Conservation (phyloP, 164 flowering plant genomes). For the Annona squamosa region DNA sequence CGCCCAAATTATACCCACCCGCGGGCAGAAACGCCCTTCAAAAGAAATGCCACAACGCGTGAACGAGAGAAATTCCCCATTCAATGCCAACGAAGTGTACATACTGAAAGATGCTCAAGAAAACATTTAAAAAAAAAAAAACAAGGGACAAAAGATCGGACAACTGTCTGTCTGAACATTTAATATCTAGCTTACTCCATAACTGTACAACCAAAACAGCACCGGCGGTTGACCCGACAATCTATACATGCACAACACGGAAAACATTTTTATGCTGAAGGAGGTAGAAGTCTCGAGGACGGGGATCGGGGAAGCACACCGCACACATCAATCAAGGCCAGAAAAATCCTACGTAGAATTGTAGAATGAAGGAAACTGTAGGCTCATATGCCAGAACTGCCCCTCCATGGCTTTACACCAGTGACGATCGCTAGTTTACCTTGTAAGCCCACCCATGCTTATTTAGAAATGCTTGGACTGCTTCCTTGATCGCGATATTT, state of each 20-base stretch:
- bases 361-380: background rate
- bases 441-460: slow-evolving; percentile 83
- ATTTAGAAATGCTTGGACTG: slow-evolving; percentile 61
- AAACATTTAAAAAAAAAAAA: background rate
- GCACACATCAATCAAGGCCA: background rate
- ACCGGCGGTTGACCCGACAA: background rate
- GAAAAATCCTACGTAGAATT: background rate
- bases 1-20: no score
- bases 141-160: background rate
- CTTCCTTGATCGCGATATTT: slow-evolving; percentile 85
- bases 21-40: background rate
- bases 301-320: background rate
- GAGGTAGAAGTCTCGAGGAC: background rate
- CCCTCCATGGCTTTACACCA: background rate
- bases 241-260: background rate
- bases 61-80: background rate
- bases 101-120: background rate
- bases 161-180: background rate
- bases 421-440: background rate
- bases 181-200: background rate
- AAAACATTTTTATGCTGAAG: background rate
- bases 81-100: background rate
- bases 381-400: background rate
- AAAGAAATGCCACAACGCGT: background rate
- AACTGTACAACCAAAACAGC: slow-evolving; percentile 1